Conservation (phyloP, 140 eudicot species). For the Flaveria floridana region DNA sequence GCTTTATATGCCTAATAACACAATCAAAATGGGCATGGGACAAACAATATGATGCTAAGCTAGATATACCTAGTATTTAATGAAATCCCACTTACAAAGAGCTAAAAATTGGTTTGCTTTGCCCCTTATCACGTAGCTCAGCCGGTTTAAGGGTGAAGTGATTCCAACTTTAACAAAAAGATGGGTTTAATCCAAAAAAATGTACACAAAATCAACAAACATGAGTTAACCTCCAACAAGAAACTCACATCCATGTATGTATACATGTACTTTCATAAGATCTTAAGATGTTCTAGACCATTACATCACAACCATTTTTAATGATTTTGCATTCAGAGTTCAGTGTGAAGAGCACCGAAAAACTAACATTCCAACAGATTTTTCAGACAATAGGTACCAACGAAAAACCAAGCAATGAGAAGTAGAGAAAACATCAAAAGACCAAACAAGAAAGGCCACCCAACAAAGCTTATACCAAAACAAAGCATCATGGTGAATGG, state of each 20-base stretch:
- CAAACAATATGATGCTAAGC: not conserved
- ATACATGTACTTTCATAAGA: not conserved
- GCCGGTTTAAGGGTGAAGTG: no score
- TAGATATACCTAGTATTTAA: not conserved
- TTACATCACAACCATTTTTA: no score
- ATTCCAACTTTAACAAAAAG: no score
- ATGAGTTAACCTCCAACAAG: not conserved
- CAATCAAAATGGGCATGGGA: not conserved
- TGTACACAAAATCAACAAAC: no score
- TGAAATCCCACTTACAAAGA: not conserved
- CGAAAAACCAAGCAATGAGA: slow-evolving; percentile 61
- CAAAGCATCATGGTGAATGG: slow-evolving; percentile 59
- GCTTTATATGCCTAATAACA: not conserved
- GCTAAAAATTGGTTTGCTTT: not conserved
- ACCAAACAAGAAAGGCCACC: slow-evolving; percentile 82
- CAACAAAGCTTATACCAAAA: slow-evolving; percentile 66
- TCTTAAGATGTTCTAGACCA: no score
- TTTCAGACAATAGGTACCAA: slow-evolving; percentile 49
- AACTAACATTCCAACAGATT: slow-evolving; percentile 38
- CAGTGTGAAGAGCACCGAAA: not conserved
- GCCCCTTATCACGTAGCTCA: no score
- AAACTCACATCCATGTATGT: not conserved
- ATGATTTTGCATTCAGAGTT: not conserved
- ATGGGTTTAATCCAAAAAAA: no score
- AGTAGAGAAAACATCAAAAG: slow-evolving; percentile 48